phyloP scores from a whole-genome alignment of 352 stramenopile species.

The Globisporangium irregulare region DNA sequence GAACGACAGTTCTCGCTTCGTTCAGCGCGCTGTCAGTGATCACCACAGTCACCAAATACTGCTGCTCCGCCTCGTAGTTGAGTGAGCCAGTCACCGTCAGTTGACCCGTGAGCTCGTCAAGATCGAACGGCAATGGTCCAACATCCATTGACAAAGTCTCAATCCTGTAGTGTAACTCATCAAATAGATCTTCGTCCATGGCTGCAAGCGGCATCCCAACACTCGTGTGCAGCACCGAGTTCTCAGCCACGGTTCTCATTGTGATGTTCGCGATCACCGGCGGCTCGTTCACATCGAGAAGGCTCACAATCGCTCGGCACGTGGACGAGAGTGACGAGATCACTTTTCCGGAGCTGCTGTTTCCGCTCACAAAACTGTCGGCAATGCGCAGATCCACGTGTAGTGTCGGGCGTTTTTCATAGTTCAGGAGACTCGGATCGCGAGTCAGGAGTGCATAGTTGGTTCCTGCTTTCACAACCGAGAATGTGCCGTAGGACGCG shows the following conservation, averaged over 20 bases:
- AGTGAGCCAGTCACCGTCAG: conserved; percentile 25
- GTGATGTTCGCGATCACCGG: conserved; percentile 25
- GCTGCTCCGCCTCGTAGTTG: conserved; percentile 27
- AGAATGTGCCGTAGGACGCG: conserved; percentile 7
- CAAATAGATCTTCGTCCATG: conserved; percentile 7
- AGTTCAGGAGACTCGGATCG: not conserved
- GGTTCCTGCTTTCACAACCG: not conserved
- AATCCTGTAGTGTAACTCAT: conserved; percentile 2
- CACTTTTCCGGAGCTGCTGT: not conserved
- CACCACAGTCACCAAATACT: conserved; percentile 26
- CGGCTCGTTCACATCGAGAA: conserved; percentile 48
- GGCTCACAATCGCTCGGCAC: conserved; percentile 31
- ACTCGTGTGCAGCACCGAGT: conserved; percentile 18
- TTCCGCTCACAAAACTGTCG: conserved; percentile 10
- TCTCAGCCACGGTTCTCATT: conserved; percentile 34
- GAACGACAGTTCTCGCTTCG: conserved; percentile 17
- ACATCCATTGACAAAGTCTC: not conserved
- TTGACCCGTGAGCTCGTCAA: conserved; percentile 37
- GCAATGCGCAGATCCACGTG: conserved; percentile 12
- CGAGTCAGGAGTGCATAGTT: not conserved
- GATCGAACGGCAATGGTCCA: conserved; percentile 27
- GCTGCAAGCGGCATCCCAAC: conserved; percentile 10
- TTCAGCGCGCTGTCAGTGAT: conserved; percentile 12
- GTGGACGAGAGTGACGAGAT: conserved; percentile 40
- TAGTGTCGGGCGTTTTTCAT: not conserved